Base-by-base conservation (phyloP, 1,284 basidiomycete genomes). In the Heliocybe sulcata region DNA sequence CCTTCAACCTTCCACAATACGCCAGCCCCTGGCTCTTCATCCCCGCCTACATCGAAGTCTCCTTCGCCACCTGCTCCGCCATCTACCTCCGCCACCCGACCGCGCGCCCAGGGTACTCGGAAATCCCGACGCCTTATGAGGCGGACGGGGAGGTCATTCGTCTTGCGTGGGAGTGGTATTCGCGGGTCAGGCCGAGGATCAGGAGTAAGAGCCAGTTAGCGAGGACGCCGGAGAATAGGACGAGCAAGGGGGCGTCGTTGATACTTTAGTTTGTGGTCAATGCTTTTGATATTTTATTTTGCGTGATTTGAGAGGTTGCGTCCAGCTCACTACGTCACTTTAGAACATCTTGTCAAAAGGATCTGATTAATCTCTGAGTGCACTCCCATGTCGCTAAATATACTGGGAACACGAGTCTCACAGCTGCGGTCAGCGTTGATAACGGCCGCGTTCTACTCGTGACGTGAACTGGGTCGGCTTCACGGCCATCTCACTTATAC, bases 11-110 rank as follows among this genome's bases (percentile, higher is more conserved):
- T 11, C 97, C 97, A 0, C 75, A 81, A 31, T 98, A 87, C 64
- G 92, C 94, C 9, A 83, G 92, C 0, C 93, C 97, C 0, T 92
- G 90, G 78, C 78, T 99, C 52, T 99, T 98, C 77, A 81, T 99
- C 60, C 97, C 97, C 0, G 89, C 95, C 0, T 98, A 98, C 71
- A 84, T 98, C 55, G 94, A 98, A 65, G 84, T 90, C 1, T 92
- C 86, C 54, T 99, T 92, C 77, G 70, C 81, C 51, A 94, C 94
- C 10, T 99, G 97, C 72, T 94, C 95, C 3, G 87, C 88, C 19
- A 79, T 99, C 56, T 98, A 98, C 69, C 82, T 98, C 31, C 92
- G 96, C 49, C 94, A 98, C 67, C 97, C 97, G 1, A 98, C 94
- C 0, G 94, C 96, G 0, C 85, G 93, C 25, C 90, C 93, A 1